phyloP scores from a whole-genome alignment of 2,329 filamentous ascomycete species.

The Tolypocladium endophyticum region DNA sequence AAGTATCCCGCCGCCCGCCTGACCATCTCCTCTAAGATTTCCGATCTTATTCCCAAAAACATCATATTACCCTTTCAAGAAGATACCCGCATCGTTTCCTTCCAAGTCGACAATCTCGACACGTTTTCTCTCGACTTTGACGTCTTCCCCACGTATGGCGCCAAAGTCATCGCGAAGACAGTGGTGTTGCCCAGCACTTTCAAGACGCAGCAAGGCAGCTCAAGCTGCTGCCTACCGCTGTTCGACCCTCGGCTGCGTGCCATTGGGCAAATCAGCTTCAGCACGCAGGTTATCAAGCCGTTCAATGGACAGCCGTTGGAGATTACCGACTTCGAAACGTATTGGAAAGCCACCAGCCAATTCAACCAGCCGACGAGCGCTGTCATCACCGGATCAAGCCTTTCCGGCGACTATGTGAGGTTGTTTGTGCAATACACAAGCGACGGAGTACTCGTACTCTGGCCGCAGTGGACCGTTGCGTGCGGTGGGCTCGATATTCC shows the following conservation, averaged over 20 bases:
- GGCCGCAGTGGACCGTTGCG: conserved; percentile 71
- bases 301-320: conserved; percentile 88
- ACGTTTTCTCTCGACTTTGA: conserved; percentile 95
- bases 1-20: conserved; percentile 92
- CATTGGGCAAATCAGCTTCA: conserved; percentile 90
- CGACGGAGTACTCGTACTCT: conserved; percentile 78
- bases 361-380: conserved; percentile 71
- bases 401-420: conserved; percentile 90
- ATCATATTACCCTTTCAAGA: conserved; percentile 93
- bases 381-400: conserved; percentile 85
- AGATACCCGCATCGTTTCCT: conserved; percentile 85
- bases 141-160: conserved; percentile 93
- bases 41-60: conserved; percentile 92
- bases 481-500: conserved; percentile 72
- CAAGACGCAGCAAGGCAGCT: conserved; percentile 61
- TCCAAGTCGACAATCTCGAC: conserved; percentile 90
- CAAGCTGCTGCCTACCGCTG: conserved; percentile 73
- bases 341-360: conserved; percentile 97
- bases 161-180: conserved; percentile 93
- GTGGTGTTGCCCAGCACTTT: conserved; percentile 86
- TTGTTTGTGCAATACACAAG: conserved; percentile 86
- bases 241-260: conserved; percentile 86
- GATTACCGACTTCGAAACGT: conserved; percentile 96
- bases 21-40: conserved; percentile 92
- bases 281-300: conserved; percentile 91